phyloP scores from a whole-genome alignment of 169 alveolate genomes.

The Plasmodium malariae region DNA sequence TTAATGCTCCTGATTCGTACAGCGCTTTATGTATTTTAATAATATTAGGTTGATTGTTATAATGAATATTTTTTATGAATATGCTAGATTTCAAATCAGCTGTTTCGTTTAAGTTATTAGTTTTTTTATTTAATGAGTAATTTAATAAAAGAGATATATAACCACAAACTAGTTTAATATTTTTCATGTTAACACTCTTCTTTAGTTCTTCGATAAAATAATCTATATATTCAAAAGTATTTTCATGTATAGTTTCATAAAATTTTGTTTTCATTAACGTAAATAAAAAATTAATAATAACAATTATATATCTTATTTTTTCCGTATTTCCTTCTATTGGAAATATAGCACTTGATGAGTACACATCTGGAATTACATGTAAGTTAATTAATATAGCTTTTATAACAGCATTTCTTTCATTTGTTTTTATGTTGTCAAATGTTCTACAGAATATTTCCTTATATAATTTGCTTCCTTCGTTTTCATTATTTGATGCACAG shows the following conservation, averaged over 20 bases:
- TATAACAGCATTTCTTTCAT: slow-evolving; percentile 70
- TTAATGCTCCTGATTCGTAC: slow-evolving; percentile 78
- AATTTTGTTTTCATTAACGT: slow-evolving; percentile 77
- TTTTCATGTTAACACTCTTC: slow-evolving; percentile 75
- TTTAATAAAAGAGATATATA: slow-evolving; percentile 74
- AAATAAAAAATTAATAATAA: slow-evolving; percentile 74
- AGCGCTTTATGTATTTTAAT: slow-evolving; percentile 77
- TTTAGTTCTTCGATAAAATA: slow-evolving; percentile 72
- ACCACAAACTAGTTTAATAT: slow-evolving; percentile 75
- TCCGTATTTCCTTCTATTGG: slow-evolving; percentile 74
- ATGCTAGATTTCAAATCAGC: slow-evolving; percentile 77
- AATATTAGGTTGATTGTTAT: slow-evolving; percentile 76
- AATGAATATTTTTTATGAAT: slow-evolving; percentile 77
- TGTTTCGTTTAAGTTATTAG: slow-evolving; percentile 75
- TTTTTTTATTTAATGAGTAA: slow-evolving; percentile 77
- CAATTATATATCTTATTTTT: slow-evolving; percentile 75
- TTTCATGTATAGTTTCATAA: slow-evolving; percentile 76
- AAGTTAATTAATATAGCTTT: slow-evolving; percentile 64
- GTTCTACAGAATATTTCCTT: slow-evolving; percentile 61
- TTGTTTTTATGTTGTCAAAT: slow-evolving; percentile 74
- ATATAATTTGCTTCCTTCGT: slow-evolving; percentile 61
- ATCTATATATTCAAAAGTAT: slow-evolving; percentile 76
- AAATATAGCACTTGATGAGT: slow-evolving; percentile 62
- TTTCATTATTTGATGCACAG: slow-evolving; percentile 70
- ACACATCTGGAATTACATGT: slow-evolving; percentile 74